A percentile compares a stretch with the other conserved stretches of the same genome.
Conservation (phyloP, 2,329 filamentous ascomycete genomes). For the Fusarium sp. region DNA sequence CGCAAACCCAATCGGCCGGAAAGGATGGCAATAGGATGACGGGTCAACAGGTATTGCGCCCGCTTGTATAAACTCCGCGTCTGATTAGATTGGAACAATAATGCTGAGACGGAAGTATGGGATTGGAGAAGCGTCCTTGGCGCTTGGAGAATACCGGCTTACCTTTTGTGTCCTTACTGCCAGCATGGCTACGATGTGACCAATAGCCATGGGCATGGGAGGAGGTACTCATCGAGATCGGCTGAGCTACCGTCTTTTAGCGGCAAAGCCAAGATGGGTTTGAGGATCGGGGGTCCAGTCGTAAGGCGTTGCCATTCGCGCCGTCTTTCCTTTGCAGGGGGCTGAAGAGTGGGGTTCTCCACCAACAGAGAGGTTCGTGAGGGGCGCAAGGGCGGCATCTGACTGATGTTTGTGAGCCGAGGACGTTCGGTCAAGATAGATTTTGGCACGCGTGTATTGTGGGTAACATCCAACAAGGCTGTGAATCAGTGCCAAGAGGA, state of each 20-base stretch:
- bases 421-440: constrained; percentile 1
- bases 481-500: constrained; percentile 35
- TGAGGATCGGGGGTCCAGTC: constrained; percentile 33
- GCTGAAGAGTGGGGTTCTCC: constrained; percentile 14
- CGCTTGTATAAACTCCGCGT: constrained; percentile 3
- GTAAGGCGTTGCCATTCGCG: constrained; percentile 17
- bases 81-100: constrained; percentile 4
- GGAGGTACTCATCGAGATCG: constrained; percentile 40
- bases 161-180: constrained; percentile 1
- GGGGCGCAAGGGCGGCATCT: constrained; percentile 31
- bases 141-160: constrained; percentile 1
- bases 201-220: constrained; percentile 17
- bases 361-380: constrained; percentile 14
- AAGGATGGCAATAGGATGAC: constrained; percentile 18
- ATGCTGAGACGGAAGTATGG: constrained; percentile 7
- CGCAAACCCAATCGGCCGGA: constrained; percentile 15
- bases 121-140: constrained; percentile 18
- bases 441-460: neutral
- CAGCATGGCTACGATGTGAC: neutral
- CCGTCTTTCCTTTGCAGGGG: constrained; percentile 25
- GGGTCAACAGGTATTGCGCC: neutral
- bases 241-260: constrained; percentile 46
- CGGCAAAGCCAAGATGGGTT: constrained; percentile 47
- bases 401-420: constrained; percentile 7
- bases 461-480: constrained; percentile 2